phyloP scores from a whole-genome alignment of 768 basidiomycete species.

The Mycena olivaceomarginata region DNA sequence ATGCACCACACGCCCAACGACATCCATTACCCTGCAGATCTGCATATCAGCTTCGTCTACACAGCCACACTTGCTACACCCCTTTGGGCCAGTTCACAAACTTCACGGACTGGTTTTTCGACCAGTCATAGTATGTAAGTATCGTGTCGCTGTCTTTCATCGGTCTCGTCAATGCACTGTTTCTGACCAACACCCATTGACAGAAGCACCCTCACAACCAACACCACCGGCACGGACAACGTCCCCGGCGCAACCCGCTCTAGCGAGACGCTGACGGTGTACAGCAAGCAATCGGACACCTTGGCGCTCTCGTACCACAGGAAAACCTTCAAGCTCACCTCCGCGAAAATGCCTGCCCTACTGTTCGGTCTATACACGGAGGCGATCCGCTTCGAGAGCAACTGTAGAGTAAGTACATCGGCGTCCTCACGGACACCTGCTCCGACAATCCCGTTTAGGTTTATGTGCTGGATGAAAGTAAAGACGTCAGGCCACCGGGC shows the following conservation, averaged over 20 bases:
- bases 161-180: background rate
- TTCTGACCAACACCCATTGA: too few species aligned
- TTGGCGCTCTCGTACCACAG: background rate
- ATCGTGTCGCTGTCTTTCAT: background rate
- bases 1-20: background rate
- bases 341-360: background rate
- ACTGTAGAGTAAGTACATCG: conserved; percentile 39
- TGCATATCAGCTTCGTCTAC: conserved; percentile 16
- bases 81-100: conserved; percentile 34
- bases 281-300: background rate
- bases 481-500: conserved; percentile 50
- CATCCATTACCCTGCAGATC: conserved; percentile 12
- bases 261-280: conserved; percentile 34
- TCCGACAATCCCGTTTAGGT: background rate
- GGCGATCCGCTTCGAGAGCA: conserved; percentile 31
- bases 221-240: conserved; percentile 37
- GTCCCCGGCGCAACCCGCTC: conserved; percentile 39
- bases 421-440: conserved; percentile 20
- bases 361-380: conserved; percentile 28
- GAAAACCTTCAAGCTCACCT: background rate
- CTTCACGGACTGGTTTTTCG: conserved; percentile 35
- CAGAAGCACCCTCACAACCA: conserved; percentile 13
- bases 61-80: conserved; percentile 36
- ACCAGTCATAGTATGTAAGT: conserved; percentile 40
- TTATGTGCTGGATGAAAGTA: conserved; percentile 41